These are phyloP conservation scores for Cyberlindnera saturnus DNA, from an alignment of 805 yeast species.

Conservation along the genomic window DNA sequence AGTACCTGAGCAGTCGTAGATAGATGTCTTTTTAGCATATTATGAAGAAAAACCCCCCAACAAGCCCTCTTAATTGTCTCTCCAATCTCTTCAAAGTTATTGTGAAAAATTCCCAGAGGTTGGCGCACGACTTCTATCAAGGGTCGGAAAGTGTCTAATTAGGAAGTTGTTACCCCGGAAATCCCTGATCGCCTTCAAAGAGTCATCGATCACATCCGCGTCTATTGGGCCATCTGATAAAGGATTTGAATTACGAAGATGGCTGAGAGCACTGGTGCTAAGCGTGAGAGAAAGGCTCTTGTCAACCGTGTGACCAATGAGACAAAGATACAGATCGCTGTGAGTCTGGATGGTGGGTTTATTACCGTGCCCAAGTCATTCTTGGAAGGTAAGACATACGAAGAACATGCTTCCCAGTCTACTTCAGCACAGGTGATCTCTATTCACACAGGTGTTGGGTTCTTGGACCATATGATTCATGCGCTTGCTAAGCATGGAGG, in stretches of 20 bases:
- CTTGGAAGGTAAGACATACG: conserved; percentile 31
- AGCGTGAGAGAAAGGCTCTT: conserved; percentile 27
- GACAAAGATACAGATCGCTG: conserved; percentile 82
- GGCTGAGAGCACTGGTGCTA: conserved; percentile 1
- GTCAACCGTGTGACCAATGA: conserved; percentile 75
- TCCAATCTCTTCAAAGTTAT: too few relatives aligned
- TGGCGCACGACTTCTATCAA: too few relatives aligned
- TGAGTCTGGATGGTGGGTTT: conserved; percentile 83
- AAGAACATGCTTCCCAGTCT: conserved; percentile 51
- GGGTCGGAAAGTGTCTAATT: too few relatives aligned
- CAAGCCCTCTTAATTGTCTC: too few relatives aligned
- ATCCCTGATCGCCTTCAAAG: too few relatives aligned
- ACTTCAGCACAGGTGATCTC: conserved; percentile 68
- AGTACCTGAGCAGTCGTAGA: not conserved
- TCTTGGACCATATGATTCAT: conserved; percentile 94
- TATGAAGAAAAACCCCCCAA: too few relatives aligned
- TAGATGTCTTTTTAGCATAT: conserved; percentile 2
- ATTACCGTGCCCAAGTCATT: conserved; percentile 58
- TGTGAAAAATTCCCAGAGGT: too few relatives aligned
- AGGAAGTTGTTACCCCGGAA: too few relatives aligned
- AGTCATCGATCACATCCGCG: too few relatives aligned
- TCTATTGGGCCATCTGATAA: not conserved
- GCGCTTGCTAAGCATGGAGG: conserved; percentile 96
- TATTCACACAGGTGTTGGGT: conserved; percentile 90
- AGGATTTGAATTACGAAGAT: not conserved